Conservation (phyloP, 768 basidiomycete genomes). For the Lactarius vividus region DNA sequence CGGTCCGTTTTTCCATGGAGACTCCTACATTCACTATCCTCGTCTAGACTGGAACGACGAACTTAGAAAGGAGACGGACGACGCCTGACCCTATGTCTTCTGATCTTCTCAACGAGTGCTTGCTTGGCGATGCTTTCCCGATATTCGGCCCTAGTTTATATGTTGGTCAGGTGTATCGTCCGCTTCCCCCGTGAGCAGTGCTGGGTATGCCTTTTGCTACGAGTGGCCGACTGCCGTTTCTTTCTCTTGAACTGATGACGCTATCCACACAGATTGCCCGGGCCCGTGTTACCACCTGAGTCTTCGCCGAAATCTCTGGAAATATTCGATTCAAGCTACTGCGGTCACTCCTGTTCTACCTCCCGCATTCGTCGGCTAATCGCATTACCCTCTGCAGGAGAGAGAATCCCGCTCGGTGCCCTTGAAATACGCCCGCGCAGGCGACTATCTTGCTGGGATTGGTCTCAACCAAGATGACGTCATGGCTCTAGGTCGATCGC, state of each 20-base stretch:
- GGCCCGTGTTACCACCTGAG: not conserved
- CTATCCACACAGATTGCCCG: not conserved
- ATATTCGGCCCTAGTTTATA: constrained; percentile 53
- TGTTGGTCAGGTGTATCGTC: constrained; percentile 26
- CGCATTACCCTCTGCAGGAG: constrained; percentile 24
- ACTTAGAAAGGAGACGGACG: constrained; percentile 1
- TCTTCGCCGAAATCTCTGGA: constrained; percentile 10
- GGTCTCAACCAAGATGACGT: constrained; percentile 34
- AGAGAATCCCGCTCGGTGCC: constrained; percentile 31
- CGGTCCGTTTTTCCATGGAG: not conserved
- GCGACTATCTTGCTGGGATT: constrained; percentile 33
- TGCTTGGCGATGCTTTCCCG: constrained; percentile 16
- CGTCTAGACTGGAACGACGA: constrained; percentile 9
- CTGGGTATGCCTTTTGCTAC: not conserved
- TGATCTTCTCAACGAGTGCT: not conserved
- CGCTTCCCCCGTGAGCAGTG: not conserved
- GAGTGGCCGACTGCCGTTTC: not conserved
- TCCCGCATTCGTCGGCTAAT: not conserved
- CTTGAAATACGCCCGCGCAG: constrained; percentile 35
- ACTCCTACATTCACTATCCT: not conserved
- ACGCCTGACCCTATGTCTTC: not conserved
- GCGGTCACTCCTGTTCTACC: constrained; percentile 27
- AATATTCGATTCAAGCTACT: constrained; percentile 30
- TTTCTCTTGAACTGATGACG: not conserved
- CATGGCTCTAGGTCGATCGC: constrained; percentile 27